Evolutionary conservation across 73 alveolate species (phyloP).

Genomic region (Blepharisma stoltei): DNA sequence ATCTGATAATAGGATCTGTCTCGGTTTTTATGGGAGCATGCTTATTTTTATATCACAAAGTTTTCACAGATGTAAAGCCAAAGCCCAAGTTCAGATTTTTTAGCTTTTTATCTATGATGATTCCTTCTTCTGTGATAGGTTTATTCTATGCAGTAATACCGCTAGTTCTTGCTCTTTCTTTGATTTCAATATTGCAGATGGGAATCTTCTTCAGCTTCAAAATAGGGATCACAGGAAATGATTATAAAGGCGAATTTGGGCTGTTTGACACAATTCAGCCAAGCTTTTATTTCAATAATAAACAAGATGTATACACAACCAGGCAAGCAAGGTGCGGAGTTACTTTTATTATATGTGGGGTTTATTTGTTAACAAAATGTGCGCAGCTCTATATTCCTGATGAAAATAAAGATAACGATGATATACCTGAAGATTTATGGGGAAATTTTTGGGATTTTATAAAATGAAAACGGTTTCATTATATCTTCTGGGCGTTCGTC

Average conservation of each 20-base stretch:
- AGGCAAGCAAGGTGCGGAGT: constrained; percentile 81
- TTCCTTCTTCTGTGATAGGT: constrained; percentile 66
- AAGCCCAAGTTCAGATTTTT: constrained; percentile 61
- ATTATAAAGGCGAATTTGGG: constrained; percentile 35
- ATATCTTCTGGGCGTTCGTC: constrained; percentile 60
- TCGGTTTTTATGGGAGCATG: constrained; percentile 52
- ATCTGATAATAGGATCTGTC: constrained; percentile 68
- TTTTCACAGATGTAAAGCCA: constrained; percentile 47
- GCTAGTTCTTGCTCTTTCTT: constrained; percentile 35
- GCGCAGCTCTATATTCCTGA: constrained; percentile 69
- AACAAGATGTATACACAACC: constrained; percentile 40
- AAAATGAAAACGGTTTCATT: constrained; percentile 69
- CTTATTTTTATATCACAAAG: constrained; percentile 59
- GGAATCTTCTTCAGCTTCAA: constrained; percentile 58
- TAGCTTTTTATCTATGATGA: constrained; percentile 58
- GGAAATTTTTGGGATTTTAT: constrained; percentile 86
- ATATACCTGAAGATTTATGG: constrained; percentile 64
- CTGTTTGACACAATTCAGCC: constrained; percentile 34
- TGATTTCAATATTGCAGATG: constrained; percentile 50
- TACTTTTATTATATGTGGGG: constrained; percentile 62
- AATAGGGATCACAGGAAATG: constrained; percentile 30
- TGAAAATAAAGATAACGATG: constrained; percentile 37
- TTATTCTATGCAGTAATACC: constrained; percentile 58
- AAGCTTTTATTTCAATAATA: constrained; percentile 39
- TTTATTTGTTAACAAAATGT: constrained; percentile 53